Conservation (phyloP, 73 alveolate genomes). For the Loxodes magnus region DNA sequence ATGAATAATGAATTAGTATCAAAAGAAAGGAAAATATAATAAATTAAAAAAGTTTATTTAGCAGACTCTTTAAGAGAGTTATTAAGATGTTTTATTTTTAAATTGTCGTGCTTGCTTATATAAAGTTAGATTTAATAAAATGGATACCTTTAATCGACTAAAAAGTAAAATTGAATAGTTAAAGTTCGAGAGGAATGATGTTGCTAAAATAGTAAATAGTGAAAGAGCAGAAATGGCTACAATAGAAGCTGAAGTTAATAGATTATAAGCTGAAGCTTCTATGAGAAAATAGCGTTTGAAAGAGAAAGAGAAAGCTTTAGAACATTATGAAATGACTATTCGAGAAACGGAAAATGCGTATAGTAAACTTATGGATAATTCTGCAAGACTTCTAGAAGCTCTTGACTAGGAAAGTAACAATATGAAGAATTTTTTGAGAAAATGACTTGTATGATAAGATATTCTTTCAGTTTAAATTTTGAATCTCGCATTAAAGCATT, state of each 20-base stretch:
- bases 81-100: too few relatives aligned
- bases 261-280: not conserved
- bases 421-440: too few relatives aligned
- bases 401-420: not conserved
- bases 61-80: too few relatives aligned
- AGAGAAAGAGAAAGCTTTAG: conserved; percentile 3
- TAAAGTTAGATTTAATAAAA: not conserved
- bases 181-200: conserved; percentile 1
- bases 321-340: conserved; percentile 4
- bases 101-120: too few relatives aligned
- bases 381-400: conserved; percentile 7
- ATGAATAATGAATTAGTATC: too few relatives aligned
- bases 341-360: conserved; percentile 9
- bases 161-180: not conserved
- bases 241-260: conserved; percentile 7
- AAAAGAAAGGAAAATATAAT: too few relatives aligned
- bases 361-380: not conserved
- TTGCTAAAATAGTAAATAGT: not conserved
- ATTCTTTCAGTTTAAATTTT: too few relatives aligned
- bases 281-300: not conserved
- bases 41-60: too few relatives aligned
- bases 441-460: too few relatives aligned
- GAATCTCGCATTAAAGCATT: too few relatives aligned
- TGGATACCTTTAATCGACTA: conserved; percentile 9
- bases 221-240: conserved; percentile 1